Evolutionary conservation across 129 eudicot genomes (phyloP), one percentile per base, ranked within the genome.

Genomic region (Sambucus nigra): DNA sequence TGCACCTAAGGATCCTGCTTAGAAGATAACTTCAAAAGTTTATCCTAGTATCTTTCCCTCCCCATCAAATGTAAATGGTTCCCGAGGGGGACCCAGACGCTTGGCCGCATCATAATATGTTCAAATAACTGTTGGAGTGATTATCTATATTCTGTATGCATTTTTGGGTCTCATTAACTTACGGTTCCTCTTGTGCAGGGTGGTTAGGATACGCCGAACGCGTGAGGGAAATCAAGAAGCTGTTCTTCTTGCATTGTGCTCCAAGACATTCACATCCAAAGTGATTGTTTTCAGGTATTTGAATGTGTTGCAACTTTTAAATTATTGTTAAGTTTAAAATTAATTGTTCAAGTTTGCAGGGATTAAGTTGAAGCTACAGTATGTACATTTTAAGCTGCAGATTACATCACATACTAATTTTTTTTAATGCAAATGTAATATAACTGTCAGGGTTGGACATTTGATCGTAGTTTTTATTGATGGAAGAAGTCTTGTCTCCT

Each of bases 231-330:
- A 89, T 51, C 88, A 85, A 27, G 98, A 89, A 59, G 94, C 98
- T 31, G 95, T 89, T 63, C 94, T 89, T 54, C 88, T 89, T 76
- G 83, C 98, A 33, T 69, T 89, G 49, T 89, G 98, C 79, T 78
- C 95, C 55, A 89, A 82, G 80, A 89, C 95, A 53, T 89, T 89
- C 67, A 85, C 94, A 46, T 81, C 95, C 17, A 69, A 76, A 78
- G 98, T 76, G 57, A 89, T 89, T 60, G 79, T 89, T 33, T 89
- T 89, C 78, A 81, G 95, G 95, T 86, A n/a, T n/a, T n/a, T n/a
- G n/a, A n/a, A n/a, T n/a, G n/a, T 41, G 47, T 13, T 19, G 3
- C 4, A 57, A 15, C 15, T 57, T 40, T 16, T 25, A 5, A 22
- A 50, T 23, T 2, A 23, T 7, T 35, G 42, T 8, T 35, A 29